phyloP scores from a whole-genome alignment of 208 protist genomes.

The Entamoeba nuttalli region DNA sequence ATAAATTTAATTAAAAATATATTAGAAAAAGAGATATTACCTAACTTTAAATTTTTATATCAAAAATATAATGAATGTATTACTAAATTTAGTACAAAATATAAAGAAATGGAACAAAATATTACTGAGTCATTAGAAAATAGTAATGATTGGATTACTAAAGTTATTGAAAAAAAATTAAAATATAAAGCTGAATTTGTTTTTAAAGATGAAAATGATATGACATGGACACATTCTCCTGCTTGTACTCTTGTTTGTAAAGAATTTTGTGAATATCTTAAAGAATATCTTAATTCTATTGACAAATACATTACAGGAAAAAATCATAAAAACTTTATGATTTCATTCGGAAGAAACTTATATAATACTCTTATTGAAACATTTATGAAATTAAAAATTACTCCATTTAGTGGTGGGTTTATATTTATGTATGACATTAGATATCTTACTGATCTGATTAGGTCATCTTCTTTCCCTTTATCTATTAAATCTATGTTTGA shows the following conservation, averaged over 20 bases:
- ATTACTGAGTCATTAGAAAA: neutral
- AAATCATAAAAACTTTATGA: neutral
- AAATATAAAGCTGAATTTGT: neutral
- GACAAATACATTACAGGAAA: neutral
- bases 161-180: neutral
- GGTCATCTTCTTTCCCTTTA: neutral
- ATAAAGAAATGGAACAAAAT: neutral
- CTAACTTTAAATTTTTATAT: neutral
- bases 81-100: neutral
- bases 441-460: neutral
- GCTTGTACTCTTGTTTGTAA: neutral
- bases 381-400: neutral
- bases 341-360: neutral
- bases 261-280: neutral
- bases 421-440: neutral
- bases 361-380: neutral
- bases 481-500: neutral
- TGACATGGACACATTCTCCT: neutral
- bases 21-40: neutral
- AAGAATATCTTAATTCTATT: neutral
- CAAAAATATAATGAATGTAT: neutral
- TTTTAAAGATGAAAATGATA: neutral
- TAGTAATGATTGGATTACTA: neutral
- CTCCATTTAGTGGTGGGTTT: neutral
- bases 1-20: neutral